Conservation (phyloP, 1,284 basidiomycete genomes). For the Rhodotorula sp. region DNA sequence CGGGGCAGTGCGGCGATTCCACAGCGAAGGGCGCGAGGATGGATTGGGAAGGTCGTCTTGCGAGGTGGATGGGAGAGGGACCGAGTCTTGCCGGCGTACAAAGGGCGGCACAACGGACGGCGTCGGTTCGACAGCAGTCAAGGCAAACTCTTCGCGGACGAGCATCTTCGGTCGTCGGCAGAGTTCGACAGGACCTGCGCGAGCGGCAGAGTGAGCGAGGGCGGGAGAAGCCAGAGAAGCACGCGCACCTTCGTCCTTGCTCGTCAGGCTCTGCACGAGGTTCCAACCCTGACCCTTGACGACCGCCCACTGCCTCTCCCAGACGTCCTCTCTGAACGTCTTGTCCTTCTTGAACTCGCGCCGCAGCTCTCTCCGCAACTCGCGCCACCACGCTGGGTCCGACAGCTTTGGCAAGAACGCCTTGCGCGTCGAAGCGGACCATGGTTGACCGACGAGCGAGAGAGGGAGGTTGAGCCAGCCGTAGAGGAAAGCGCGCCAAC, state of each 20-base stretch:
- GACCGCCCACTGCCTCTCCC: constrained; percentile 77
- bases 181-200: constrained; percentile 72
- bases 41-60: background rate
- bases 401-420: constrained; percentile 79
- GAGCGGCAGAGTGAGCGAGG: background rate
- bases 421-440: constrained; percentile 73
- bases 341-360: constrained; percentile 65
- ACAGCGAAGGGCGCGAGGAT: background rate
- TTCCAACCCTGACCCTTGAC: constrained; percentile 91
- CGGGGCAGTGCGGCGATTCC: background rate
- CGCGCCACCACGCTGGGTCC: constrained; percentile 83
- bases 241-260: constrained; percentile 58
- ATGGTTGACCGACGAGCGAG: constrained; percentile 74
- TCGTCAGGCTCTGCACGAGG: constrained; percentile 75
- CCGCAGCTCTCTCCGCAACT: constrained; percentile 73
- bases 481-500: constrained; percentile 86
- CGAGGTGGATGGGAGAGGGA: background rate
- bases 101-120: background rate
- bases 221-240: background rate
- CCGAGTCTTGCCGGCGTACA: background rate
- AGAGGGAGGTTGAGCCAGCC: constrained; percentile 89
- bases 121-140: constrained; percentile 61
- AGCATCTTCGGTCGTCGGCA: constrained; percentile 72
- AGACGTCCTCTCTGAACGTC: constrained; percentile 55
- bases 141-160: constrained; percentile 80